phyloP scores from a whole-genome alignment of 805 yeast genomes.

The Myxozyma vanderwaltii region DNA sequence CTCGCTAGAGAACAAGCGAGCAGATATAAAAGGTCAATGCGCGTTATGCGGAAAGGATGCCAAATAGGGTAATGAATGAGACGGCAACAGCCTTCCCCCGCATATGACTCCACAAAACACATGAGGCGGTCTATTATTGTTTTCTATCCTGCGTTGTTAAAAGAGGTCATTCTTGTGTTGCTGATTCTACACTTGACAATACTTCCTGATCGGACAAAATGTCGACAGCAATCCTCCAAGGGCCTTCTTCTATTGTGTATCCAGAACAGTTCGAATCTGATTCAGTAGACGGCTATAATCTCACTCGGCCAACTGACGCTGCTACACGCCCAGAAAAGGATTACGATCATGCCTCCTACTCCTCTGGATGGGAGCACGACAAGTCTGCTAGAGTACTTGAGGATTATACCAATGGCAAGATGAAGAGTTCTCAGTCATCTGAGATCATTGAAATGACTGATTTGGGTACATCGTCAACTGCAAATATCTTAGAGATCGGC shows the following conservation, averaged over 20 bases:
- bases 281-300: neutral
- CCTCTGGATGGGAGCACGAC: neutral
- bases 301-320: neutral
- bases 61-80: no score
- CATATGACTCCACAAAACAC: no score
- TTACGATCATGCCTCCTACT: neutral
- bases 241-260: no score
- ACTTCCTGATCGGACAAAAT: no score
- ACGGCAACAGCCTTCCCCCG: no score
- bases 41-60: no score
- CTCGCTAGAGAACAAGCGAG: no score
- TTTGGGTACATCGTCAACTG: neutral
- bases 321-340: neutral
- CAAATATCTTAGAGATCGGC: neutral
- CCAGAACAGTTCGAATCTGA: neutral
- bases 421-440: neutral
- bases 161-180: no score
- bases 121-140: no score
- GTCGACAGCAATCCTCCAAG: neutral
- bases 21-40: no score
- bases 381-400: neutral
- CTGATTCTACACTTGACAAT: no score
- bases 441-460: slow-evolving; percentile 1
- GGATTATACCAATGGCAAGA: neutral
- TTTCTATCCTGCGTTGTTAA: no score